phyloP scores from a whole-genome alignment of 2,329 filamentous ascomycete species.

The Aureobasidium mangrovei region DNA sequence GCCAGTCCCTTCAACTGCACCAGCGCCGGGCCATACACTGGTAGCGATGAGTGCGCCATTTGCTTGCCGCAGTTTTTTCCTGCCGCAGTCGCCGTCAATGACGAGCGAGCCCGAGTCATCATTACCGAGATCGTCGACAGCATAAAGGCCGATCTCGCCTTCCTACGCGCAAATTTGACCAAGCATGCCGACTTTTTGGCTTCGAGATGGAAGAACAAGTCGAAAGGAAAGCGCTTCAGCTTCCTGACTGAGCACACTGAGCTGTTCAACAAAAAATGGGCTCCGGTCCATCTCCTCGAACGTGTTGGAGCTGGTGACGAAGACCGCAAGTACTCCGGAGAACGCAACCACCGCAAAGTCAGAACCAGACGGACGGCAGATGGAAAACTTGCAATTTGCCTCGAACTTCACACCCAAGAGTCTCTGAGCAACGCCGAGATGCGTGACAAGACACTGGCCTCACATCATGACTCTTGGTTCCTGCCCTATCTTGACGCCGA shows the following conservation, averaged over 20 bases:
- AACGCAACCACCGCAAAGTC: neutral
- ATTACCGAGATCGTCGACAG: neutral
- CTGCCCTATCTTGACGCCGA: conserved; percentile 15
- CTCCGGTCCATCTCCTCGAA: neutral
- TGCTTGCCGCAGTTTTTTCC: conserved; percentile 9
- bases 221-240: neutral
- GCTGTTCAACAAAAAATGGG: neutral
- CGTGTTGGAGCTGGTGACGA: no score
- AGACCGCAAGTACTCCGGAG: no score
- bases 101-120: neutral
- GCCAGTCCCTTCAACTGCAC: neutral
- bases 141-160: neutral
- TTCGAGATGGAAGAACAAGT: conserved; percentile 4
- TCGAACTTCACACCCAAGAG: no score
- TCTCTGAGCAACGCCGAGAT: no score
- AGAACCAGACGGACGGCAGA: neutral
- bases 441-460: neutral
- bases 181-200: neutral
- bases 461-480: neutral
- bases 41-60: neutral
- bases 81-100: neutral
- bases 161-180: neutral
- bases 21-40: no score
- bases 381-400: no score
- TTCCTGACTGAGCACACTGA: neutral